Percentiles rank a stretch among this genome's conserved stretches.
phyloP scores from a whole-genome alignment of 2,329 filamentous ascomycete species.

The Beauveria rudraprayagi region DNA sequence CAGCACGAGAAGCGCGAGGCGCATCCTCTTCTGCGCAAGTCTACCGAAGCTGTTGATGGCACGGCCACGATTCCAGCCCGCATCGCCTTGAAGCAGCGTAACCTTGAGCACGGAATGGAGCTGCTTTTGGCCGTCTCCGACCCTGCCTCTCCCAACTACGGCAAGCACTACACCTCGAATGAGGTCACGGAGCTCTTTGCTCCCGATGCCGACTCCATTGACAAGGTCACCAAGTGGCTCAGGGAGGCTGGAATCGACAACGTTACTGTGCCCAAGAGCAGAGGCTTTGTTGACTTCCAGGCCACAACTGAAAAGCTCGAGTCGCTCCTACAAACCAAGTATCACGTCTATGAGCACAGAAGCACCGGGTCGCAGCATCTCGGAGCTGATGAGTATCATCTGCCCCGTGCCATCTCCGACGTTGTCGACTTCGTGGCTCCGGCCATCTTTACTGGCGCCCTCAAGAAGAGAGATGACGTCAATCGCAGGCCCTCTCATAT shows the following conservation, averaged over 20 bases:
- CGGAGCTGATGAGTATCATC: conserved; percentile 28
- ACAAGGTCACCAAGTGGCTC: conserved; percentile 45
- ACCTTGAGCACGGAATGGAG: conserved; percentile 5
- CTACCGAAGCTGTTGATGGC: background rate
- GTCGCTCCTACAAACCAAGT: conserved; percentile 41
- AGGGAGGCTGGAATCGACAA: conserved; percentile 42
- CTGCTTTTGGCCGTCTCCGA: conserved; percentile 3
- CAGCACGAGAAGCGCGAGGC: conserved; percentile 1
- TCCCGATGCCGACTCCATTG: conserved; percentile 31
- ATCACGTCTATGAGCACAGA: conserved; percentile 41
- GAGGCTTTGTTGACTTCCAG: conserved; percentile 30
- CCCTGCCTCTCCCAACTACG: background rate
- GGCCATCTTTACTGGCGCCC: conserved; percentile 18
- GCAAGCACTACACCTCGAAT: conserved; percentile 7
- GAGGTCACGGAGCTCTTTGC: background rate
- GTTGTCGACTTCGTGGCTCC: conserved; percentile 34
- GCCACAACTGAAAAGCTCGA: conserved; percentile 27
- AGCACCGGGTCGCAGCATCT: conserved; percentile 23
- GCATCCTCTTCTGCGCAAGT: background rate
- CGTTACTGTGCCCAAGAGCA: conserved; percentile 40
- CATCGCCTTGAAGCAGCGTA: conserved; percentile 8
- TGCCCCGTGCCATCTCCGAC: conserved; percentile 26
- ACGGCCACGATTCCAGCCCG: background rate
- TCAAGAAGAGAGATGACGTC: background rate
- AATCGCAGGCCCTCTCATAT: background rate